phyloP scores from a whole-genome alignment of 805 yeast species.

The Schizosaccharomyces japonicus region DNA sequence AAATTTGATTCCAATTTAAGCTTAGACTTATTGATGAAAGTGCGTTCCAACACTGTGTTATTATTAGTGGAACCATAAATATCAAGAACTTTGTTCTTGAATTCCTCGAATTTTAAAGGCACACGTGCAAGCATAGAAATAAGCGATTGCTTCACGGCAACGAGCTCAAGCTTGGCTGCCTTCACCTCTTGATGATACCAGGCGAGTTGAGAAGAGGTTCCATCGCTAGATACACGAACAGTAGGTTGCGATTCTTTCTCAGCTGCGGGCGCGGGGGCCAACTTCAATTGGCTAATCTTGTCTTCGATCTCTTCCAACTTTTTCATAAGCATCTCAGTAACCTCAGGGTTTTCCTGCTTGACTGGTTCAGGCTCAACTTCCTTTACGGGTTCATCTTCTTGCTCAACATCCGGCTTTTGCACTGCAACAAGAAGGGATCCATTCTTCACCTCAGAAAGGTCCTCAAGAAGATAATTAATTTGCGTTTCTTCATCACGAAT shows the following conservation, averaged over 20 bases:
- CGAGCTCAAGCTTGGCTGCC: not conserved
- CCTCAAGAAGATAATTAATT: not conserved
- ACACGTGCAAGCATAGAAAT: not conserved
- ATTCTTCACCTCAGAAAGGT: not conserved
- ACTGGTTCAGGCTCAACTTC: too few relatives aligned
- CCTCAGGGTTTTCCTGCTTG: too few relatives aligned
- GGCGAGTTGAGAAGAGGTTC: too few relatives aligned
- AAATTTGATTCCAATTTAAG: conserved; percentile 50
- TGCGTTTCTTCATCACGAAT: not conserved
- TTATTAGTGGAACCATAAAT: too few relatives aligned
- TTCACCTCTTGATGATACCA: not conserved
- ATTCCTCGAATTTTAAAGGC: not conserved
- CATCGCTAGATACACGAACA: too few relatives aligned
- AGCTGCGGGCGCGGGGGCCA: too few relatives aligned
- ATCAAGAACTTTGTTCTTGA: not conserved
- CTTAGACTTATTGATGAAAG: conserved; percentile 57
- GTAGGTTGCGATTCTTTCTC: too few relatives aligned
- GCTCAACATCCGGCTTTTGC: not conserved
- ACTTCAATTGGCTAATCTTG: too few relatives aligned
- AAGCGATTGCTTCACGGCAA: not conserved
- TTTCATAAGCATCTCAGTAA: too few relatives aligned
- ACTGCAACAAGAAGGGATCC: not conserved
- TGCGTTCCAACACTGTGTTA: not conserved
- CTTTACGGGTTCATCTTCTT: not conserved
- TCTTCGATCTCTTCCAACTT: too few relatives aligned